Percentiles rank a stretch among this genome's conserved stretches.
These are phyloP conservation scores for Coffea humblotiana DNA, from an alignment of 305 asterid species.

Conservation along the genomic window DNA sequence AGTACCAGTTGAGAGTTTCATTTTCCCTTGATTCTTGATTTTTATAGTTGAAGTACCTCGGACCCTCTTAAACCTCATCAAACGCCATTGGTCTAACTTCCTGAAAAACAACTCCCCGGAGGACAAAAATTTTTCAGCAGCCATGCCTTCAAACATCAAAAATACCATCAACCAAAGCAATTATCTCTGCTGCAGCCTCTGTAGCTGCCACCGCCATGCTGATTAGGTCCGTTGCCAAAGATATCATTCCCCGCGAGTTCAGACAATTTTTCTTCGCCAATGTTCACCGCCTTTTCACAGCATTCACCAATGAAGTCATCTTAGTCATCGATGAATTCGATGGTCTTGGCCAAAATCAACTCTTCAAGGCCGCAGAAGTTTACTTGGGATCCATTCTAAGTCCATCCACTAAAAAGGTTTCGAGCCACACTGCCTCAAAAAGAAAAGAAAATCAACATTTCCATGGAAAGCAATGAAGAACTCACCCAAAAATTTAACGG, in stretches of 20 bases:
- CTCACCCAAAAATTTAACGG: conserved; percentile 31
- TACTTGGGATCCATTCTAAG: conserved; percentile 17
- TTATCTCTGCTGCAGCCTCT: conserved; percentile 47
- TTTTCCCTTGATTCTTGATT: background rate
- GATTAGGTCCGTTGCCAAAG: conserved; percentile 35
- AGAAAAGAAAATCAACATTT: conserved; percentile 35
- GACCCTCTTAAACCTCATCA: too few relatives aligned
- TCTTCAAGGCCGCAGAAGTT: conserved; percentile 35
- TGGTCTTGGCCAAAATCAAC: conserved; percentile 42
- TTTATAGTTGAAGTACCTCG: too few relatives aligned
- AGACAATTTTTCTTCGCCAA: conserved; percentile 9
- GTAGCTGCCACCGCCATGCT: conserved; percentile 52
- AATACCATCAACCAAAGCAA: conserved; percentile 16
- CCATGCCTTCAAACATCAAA: background rate
- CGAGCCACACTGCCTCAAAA: conserved; percentile 31
- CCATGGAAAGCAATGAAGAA: conserved; percentile 30
- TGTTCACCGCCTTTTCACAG: conserved; percentile 8
- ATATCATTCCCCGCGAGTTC: conserved; percentile 43
- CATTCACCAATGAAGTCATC: conserved; percentile 33
- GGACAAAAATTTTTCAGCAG: too few relatives aligned
- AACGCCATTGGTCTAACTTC: background rate
- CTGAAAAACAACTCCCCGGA: too few relatives aligned
- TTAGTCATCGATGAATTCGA: conserved; percentile 45
- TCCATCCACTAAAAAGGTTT: conserved; percentile 13
- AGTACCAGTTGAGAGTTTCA: too few relatives aligned